Evolutionary conservation across 441 rosid species (phyloP).

Genomic region (Lepidium campestre): DNA sequence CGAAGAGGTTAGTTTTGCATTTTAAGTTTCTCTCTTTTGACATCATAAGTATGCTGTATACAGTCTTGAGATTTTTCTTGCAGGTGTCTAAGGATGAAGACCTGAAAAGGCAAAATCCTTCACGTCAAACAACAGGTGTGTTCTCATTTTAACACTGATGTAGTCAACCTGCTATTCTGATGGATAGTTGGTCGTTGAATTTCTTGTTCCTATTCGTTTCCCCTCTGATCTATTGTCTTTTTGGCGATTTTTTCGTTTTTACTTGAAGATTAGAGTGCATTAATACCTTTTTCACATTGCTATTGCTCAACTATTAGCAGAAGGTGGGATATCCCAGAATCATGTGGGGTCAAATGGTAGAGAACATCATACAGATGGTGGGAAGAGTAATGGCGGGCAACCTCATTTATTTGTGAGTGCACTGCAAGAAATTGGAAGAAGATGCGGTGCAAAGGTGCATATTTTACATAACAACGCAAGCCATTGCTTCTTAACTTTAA

Average conservation of each 20-base stretch:
- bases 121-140: slow-evolving; percentile 60
- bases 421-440: slow-evolving; percentile 89
- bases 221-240: neutral
- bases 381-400: slow-evolving; percentile 49
- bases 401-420: slow-evolving; percentile 74
- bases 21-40: neutral
- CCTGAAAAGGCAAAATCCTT: slow-evolving; percentile 42
- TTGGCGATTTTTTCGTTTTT: neutral
- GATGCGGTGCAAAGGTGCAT: slow-evolving; percentile 82
- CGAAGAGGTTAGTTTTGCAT: slow-evolving; percentile 52
- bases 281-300: neutral
- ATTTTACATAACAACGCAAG: neutral
- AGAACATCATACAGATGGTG: slow-evolving; percentile 56
- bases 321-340: slow-evolving; percentile 54
- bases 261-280: neutral
- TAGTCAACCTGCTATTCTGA: neutral
- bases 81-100: slow-evolving; percentile 52
- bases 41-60: neutral
- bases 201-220: slow-evolving; percentile 2
- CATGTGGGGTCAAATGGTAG: slow-evolving; percentile 39
- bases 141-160: neutral
- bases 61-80: slow-evolving; percentile 23
- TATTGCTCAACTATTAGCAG: slow-evolving; percentile 40
- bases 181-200: neutral
- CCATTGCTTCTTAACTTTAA: slow-evolving; percentile 1